Base-by-base conservation (phyloP, 2,329 filamentous ascomycete genomes). In the Fusarium ramigenum region DNA sequence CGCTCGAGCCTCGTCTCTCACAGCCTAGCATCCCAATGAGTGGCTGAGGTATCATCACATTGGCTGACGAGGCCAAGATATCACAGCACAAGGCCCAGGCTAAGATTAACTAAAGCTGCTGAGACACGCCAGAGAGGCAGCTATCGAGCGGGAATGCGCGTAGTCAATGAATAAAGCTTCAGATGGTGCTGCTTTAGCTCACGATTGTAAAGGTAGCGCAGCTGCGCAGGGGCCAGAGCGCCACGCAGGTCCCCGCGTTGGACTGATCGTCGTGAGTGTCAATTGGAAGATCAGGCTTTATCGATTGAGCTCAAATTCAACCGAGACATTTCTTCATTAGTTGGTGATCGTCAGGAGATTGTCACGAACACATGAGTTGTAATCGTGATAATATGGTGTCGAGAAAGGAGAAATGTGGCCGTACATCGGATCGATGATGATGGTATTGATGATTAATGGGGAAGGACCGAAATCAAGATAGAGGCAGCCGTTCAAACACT, bases 271-370 rank as follows among this genome's bases (percentile, higher is more conserved):
- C 19, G 21, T 30, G 19, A 30, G 15, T 53, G 28, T 61, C 44
- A 42, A 74, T 73, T 74, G 66, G 66, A 69, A 15, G 28, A 47
- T 28, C 32, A 42, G 32, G 28, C 36, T 50, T 59, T 40, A 54
- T 57, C 50, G 46, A 46, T 56, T 60, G 63, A 47, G 43, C 39
- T 52, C 49, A 53, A 60, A 71, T 64, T 64, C 42, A 68, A 46
- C 49, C 52, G 50, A 72, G 68, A 67, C 62, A 71, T 58, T 44
- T 67, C 28, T 44, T 34, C 47, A 23, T 52, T 65, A 53, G 40
- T 59, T 30, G 52, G 36, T 57, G 71, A 74, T 74, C 71, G 59
- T 74, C 71, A 74, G 71, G 70, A 74, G 70, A 63, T 44, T 49
- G 25, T 53, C 46, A 28, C 40, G 15, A 37, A 34, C n/a, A 36